Evolutionary conservation across 768 basidiomycete species (phyloP), one percentile per base, ranked within the genome.

Genomic region (Clitopilus passeckerianus): DNA sequence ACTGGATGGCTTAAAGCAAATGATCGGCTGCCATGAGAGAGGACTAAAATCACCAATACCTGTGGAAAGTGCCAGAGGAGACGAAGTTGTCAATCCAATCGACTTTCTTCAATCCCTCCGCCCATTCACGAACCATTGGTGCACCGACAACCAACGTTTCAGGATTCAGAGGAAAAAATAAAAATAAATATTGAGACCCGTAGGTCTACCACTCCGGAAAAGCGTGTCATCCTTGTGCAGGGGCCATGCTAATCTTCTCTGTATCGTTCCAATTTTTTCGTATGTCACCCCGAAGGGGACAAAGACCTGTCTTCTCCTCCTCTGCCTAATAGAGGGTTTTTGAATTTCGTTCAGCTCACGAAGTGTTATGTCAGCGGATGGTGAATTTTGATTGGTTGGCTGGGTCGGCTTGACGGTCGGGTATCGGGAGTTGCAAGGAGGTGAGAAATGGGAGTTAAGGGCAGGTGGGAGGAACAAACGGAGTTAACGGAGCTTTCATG

Each of bases 161-260:
- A n/a, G n/a, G n/a, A n/a, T 20, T 46, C 14, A 54, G 3, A 7
- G 37, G 9, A 59, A 59, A 50, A 33, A 34, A 24, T n/a, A 67
- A 67, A n/a, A 70, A 72, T 71, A 74, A 73, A 74, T 74, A 73
- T 74, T 73, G 73, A 73, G 70, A 73, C 63, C 72, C 71, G 70
- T 73, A 72, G 72, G 58, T 79, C 79, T 88, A 87, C 87, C 87
- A 89, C 87, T 90, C 89, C 86, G 87, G 86, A 82, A 89, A 90
- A 92, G 90, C 90, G 91, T 95, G 94, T 95, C 94, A 95, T 96
- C 94, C 95, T 96, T 97, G 93, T 96, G 95, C 94, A 96, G 94
- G 95, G 94, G 93, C 95, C 91, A 96, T 96, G 94, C 94, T 95
- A 95, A 96, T 95, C 94, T 95, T 95, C 94, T 96, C 93, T 94